Percentiles rank a stretch among this genome's conserved stretches.
phyloP scores from a whole-genome alignment of 768 basidiomycete genomes.

The Suillus cothurnatus region DNA sequence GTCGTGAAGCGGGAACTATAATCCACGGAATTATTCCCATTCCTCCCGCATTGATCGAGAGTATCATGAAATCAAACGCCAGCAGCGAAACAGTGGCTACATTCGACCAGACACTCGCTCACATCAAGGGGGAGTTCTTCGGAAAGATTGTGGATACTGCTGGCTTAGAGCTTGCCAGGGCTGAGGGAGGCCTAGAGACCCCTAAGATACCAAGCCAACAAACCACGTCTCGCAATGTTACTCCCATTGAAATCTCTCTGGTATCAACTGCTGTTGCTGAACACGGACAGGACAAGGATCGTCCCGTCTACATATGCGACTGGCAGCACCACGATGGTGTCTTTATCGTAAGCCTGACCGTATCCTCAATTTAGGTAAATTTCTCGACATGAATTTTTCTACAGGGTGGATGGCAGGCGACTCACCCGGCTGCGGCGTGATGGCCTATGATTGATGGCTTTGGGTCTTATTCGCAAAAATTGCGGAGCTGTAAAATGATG shows the following conservation, averaged over 20 bases:
- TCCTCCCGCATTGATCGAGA: slow-evolving; percentile 22
- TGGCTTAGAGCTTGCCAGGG: slow-evolving; percentile 18
- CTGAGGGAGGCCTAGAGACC: slow-evolving; percentile 13
- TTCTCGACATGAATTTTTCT: background rate
- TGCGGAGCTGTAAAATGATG: background rate
- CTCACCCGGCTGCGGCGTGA: background rate
- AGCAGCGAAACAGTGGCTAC: slow-evolving; percentile 10
- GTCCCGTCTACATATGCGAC: slow-evolving; percentile 25
- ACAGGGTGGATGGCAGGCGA: slow-evolving; percentile 14
- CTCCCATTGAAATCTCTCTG: slow-evolving; percentile 24
- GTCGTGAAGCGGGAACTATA: slow-evolving; percentile 19
- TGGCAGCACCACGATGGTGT: slow-evolving; percentile 23
- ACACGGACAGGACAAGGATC: slow-evolving; percentile 13
- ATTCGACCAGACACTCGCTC: slow-evolving; percentile 15
- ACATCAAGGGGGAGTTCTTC: slow-evolving; percentile 18
- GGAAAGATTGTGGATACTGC: slow-evolving; percentile 21
- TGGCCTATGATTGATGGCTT: background rate
- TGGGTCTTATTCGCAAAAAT: background rate
- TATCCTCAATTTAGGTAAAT: background rate
- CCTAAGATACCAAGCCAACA: slow-evolving; percentile 6
- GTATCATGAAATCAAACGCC: slow-evolving; percentile 20
- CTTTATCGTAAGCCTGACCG: slow-evolving; percentile 21
- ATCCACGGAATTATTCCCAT: slow-evolving; percentile 27
- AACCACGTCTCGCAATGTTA: slow-evolving; percentile 13
- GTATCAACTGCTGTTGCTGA: slow-evolving; percentile 26